Evolutionary conservation across 768 basidiomycete genomes (phyloP), one percentile per base, ranked within the genome.

Genomic region (Phaeotremella skinneri): DNA sequence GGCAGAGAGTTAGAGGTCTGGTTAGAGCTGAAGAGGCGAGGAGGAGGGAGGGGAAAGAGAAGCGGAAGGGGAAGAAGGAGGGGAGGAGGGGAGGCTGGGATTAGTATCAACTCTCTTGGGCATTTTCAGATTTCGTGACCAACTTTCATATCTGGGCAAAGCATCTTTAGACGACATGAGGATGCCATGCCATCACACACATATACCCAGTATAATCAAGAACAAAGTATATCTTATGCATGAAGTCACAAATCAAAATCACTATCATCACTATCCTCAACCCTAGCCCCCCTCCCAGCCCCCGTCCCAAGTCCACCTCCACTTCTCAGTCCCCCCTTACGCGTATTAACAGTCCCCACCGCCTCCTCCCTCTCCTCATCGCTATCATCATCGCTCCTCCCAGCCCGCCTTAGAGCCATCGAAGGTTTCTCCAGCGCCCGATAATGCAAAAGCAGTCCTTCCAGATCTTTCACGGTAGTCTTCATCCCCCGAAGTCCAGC

Each of bases 171-270:
- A n/a, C n/a, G n/a, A n/a, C n/a, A n/a, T n/a, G n/a, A n/a, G n/a
- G n/a, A n/a, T n/a, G n/a, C n/a, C n/a, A n/a, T n/a, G n/a, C n/a
- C n/a, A n/a, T n/a, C n/a, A n/a, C n/a, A n/a, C n/a, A n/a, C n/a
- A n/a, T n/a, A n/a, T n/a, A n/a, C n/a, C n/a, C n/a, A n/a, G n/a
- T n/a, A n/a, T n/a, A n/a, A n/a, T n/a, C n/a, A n/a, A n/a, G n/a
- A n/a, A n/a, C n/a, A n/a, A n/a, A n/a, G n/a, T n/a, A n/a, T n/a
- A n/a, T n/a, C n/a, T n/a, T n/a, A n/a, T n/a, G n/a, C n/a, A n/a
- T n/a, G n/a, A n/a, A n/a, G n/a, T 59, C 48, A 76, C 52, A 93
- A 88, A 53, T 86, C 85, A 30, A 84, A 85, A 74, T 91, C 91
- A 30, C 87, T 88, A 67, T 87, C 84, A 42, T 82, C 85, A 39